Conservation (phyloP, 805 yeast species). For the Candida awuae region DNA sequence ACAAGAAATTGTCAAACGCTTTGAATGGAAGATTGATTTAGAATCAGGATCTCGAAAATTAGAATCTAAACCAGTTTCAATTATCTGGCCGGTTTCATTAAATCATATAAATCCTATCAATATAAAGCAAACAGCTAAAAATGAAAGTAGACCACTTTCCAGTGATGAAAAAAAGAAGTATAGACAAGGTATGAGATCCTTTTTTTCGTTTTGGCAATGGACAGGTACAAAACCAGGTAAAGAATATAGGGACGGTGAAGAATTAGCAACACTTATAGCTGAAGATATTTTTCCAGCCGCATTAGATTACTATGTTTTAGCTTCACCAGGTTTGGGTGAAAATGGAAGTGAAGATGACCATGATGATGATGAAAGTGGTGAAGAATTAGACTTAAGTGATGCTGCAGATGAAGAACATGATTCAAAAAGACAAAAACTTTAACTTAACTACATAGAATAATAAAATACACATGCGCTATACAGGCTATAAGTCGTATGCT, state of each 20-base stretch:
- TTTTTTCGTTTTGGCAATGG: constrained; percentile 85
- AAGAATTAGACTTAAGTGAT: constrained; percentile 44
- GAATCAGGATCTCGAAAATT: constrained; percentile 50
- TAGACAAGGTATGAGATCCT: constrained; percentile 68
- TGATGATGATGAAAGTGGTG: constrained; percentile 39
- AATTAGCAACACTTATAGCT: constrained; percentile 58
- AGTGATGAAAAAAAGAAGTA: constrained; percentile 51
- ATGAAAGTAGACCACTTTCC: constrained; percentile 29
- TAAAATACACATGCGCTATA: too few relatives aligned
- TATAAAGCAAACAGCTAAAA: constrained; percentile 33
- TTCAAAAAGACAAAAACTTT: constrained; percentile 11
- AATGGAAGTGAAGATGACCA: constrained; percentile 47
- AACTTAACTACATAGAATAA: not conserved
- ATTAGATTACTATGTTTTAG: constrained; percentile 70
- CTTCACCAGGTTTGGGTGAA: constrained; percentile 52
- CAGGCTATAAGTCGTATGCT: constrained; percentile 6
- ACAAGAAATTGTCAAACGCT: constrained; percentile 55
- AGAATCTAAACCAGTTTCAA: constrained; percentile 43
- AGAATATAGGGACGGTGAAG: constrained; percentile 74
- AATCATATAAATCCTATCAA: constrained; percentile 46
- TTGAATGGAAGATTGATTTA: constrained; percentile 36
- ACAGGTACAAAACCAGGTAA: constrained; percentile 71
- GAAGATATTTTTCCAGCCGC: constrained; percentile 86
- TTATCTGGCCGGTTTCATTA: constrained; percentile 66
- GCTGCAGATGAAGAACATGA: constrained; percentile 31